These are phyloP conservation scores for Arachis hypogaea DNA, from an alignment of 306 rosid genomes.

Conservation along the genomic window DNA sequence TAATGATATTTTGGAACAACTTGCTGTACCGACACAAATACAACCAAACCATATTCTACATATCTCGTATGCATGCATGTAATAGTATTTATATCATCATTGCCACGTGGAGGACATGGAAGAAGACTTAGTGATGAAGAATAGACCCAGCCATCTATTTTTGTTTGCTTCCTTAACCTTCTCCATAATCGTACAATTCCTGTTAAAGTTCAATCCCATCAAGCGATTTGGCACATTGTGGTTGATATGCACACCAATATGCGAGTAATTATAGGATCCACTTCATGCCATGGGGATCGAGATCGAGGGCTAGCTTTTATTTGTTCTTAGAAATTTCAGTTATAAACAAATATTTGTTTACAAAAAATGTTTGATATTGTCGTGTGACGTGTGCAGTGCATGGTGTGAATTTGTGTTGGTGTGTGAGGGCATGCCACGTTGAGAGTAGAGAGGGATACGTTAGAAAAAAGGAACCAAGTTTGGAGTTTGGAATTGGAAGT, in stretches of 20 bases:
- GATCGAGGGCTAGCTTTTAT: background rate
- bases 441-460: constrained; percentile 3
- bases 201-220: background rate
- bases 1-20: background rate
- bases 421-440: constrained; percentile 2
- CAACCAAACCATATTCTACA: background rate
- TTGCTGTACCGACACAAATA: constrained; percentile 14
- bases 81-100: background rate
- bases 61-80: background rate
- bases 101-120: constrained; percentile 21
- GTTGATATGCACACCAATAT: background rate
- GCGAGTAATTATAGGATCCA: constrained; percentile 8
- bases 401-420: background rate
- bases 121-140: constrained; percentile 4
- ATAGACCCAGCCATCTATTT: background rate
- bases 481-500: constrained; percentile 35
- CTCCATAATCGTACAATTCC: constrained; percentile 4
- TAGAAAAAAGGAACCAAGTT: constrained; percentile 27
- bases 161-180: constrained; percentile 1
- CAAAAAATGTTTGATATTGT: background rate
- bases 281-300: background rate
- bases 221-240: background rate
- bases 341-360: background rate
- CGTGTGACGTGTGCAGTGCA: constrained; percentile 15
- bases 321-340: background rate